phyloP scores from a whole-genome alignment of 179 eudicot species.

The Corrigiola litoralis region DNA sequence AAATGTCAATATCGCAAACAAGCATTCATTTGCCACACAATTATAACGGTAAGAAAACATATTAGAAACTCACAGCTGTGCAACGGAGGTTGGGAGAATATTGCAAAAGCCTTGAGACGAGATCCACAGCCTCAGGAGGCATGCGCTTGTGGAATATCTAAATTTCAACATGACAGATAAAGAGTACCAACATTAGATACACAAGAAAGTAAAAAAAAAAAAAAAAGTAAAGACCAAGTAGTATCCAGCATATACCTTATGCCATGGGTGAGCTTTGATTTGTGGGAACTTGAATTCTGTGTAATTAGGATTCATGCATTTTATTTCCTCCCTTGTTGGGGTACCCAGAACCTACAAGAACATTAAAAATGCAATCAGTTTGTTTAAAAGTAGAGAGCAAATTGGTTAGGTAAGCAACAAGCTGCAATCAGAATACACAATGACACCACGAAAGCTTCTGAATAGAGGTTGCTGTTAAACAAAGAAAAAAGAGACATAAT shows the following conservation, averaged over 20 bases:
- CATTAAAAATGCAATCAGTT: background rate
- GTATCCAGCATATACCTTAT: constrained; percentile 54
- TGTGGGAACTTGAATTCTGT: constrained; percentile 91
- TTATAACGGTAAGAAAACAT: background rate
- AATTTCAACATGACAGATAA: constrained; percentile 7
- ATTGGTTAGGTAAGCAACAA: too few relatives aligned
- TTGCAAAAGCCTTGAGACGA: constrained; percentile 82
- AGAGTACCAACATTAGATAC: background rate
- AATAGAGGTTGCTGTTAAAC: too few relatives aligned
- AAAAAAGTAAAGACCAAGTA: background rate
- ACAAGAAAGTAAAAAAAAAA: background rate
- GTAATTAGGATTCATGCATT: constrained; percentile 95
- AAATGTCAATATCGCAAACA: background rate
- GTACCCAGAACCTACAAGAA: constrained; percentile 79
- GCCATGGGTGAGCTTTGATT: constrained; percentile 98
- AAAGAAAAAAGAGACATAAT: too few relatives aligned
- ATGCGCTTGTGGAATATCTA: constrained; percentile 93
- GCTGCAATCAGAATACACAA: too few relatives aligned
- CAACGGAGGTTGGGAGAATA: constrained; percentile 85
- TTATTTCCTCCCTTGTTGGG: constrained; percentile 91
- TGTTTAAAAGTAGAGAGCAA: background rate
- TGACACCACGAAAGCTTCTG: too few relatives aligned
- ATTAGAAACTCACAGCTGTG: constrained; percentile 64
- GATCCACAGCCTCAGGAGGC: constrained; percentile 97
- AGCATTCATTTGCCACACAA: background rate